Conservation (phyloP, 2,329 filamentous ascomycete genomes). For the Botrytis fragariae region DNA sequence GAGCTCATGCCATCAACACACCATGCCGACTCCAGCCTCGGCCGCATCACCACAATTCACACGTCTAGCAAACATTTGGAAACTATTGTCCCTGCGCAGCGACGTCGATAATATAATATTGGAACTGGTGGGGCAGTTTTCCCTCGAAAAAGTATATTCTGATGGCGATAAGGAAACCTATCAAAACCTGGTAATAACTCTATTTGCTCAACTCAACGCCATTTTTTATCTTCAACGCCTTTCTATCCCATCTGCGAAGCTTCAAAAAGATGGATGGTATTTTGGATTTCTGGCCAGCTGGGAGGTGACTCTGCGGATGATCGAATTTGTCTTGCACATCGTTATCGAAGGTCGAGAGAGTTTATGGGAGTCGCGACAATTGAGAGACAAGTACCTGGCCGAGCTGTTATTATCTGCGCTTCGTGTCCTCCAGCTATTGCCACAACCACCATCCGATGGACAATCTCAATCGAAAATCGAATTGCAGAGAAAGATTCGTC, state of each 20-base stretch:
- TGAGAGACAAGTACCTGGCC: constrained; percentile 43
- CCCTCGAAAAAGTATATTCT: constrained; percentile 44
- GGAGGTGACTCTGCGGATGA: constrained; percentile 42
- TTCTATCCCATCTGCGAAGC: constrained; percentile 41
- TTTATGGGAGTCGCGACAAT: constrained; percentile 30
- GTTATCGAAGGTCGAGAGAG: constrained; percentile 30
- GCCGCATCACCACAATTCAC: constrained; percentile 41
- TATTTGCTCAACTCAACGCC: constrained; percentile 42
- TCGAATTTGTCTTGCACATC: constrained; percentile 43
- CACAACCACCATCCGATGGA: constrained; percentile 36
- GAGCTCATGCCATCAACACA: constrained; percentile 21
- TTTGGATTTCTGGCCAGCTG: constrained; percentile 43
- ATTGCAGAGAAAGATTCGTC: constrained; percentile 39
- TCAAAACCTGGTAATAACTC: constrained; percentile 40
- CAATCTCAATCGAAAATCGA: constrained; percentile 26
- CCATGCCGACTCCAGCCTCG: constrained; percentile 35
- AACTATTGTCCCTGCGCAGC: constrained; percentile 41
- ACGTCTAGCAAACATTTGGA: constrained; percentile 41
- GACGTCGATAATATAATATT: constrained; percentile 44
- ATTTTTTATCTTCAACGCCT: constrained; percentile 44
- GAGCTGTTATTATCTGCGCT: constrained; percentile 42
- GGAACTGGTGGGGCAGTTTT: constrained; percentile 45
- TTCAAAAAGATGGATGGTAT: constrained; percentile 39
- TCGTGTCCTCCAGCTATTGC: constrained; percentile 42
- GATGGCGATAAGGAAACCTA: constrained; percentile 40